Evolutionary conservation across 257 asterid genomes (phyloP).

Genomic region (Lycium ferocissimum): DNA sequence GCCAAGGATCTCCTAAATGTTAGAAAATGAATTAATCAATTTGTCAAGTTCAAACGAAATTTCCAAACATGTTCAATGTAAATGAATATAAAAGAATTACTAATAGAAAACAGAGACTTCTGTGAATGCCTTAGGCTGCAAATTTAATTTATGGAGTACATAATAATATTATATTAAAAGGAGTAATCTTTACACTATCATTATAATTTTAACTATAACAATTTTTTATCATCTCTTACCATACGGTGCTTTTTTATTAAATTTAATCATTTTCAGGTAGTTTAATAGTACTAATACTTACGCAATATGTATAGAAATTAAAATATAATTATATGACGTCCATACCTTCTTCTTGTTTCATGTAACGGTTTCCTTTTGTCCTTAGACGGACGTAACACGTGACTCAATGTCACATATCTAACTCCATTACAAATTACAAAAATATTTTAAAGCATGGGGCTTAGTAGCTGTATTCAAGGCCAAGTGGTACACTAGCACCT

Average conservation of each 20-base stretch:
- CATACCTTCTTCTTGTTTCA: background rate
- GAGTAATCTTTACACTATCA: too few species aligned
- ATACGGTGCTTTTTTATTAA: background rate
- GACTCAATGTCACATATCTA: conserved; percentile 22
- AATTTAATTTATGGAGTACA: background rate
- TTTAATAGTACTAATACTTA: background rate
- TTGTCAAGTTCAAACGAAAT: background rate
- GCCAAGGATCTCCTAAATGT: too few species aligned
- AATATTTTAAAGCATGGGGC: background rate
- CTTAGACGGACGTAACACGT: conserved; percentile 26
- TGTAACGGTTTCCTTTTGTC: background rate
- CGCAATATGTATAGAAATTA: background rate
- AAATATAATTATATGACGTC: background rate
- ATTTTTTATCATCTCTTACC: background rate
- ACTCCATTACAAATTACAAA: background rate
- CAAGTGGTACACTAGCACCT: background rate
- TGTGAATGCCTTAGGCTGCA: background rate
- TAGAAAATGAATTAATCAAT: background rate
- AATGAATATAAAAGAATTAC: background rate
- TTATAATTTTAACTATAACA: too few species aligned
- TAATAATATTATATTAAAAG: too few species aligned
- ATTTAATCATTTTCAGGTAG: background rate
- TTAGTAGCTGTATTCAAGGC: background rate
- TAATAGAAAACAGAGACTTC: background rate
- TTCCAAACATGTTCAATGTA: background rate